These are phyloP conservation scores for Clohesyomyces aquaticus DNA, from an alignment of 495 filamentous ascomycete genomes.

Conservation along the genomic window DNA sequence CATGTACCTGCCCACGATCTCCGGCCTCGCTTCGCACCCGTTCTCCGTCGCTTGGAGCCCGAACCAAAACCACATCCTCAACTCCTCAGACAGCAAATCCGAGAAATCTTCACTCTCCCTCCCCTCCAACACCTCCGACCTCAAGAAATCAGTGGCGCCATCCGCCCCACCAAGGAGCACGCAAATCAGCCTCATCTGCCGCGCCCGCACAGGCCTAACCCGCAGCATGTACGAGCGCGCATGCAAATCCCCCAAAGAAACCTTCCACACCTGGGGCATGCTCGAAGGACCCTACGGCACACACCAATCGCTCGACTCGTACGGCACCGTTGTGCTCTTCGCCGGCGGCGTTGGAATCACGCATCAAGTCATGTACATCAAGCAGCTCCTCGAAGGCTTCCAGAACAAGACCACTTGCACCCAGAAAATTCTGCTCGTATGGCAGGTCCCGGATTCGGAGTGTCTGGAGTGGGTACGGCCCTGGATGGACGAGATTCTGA, in stretches of 20 bases:
- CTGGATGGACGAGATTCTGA: constrained; percentile 94
- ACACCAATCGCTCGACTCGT: constrained; percentile 55
- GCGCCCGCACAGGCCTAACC: constrained; percentile 60
- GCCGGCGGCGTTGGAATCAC: constrained; percentile 65
- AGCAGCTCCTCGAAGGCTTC: constrained; percentile 54
- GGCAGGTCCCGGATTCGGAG: constrained; percentile 82
- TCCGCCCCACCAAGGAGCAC: constrained; percentile 47
- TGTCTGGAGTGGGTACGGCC: constrained; percentile 89
- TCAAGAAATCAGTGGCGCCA: constrained; percentile 49
- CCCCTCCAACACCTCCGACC: constrained; percentile 27
- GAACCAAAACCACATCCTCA: constrained; percentile 27
- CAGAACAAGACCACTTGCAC: constrained; percentile 50
- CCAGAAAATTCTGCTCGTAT: constrained; percentile 75
- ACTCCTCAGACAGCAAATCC: constrained; percentile 14
- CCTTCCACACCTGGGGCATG: constrained; percentile 53
- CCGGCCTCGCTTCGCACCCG: constrained; percentile 60
- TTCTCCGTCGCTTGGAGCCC: constrained; percentile 61
- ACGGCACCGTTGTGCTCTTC: constrained; percentile 60
- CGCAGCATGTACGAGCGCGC: constrained; percentile 55
- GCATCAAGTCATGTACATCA: constrained; percentile 59
- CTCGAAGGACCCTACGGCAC: constrained; percentile 64
- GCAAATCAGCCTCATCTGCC: constrained; percentile 58
- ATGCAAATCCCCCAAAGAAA: constrained; percentile 47
- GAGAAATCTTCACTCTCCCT: constrained; percentile 23
- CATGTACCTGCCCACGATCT: constrained; percentile 57